Evolutionary conservation across 306 rosid species (phyloP), one percentile per base, ranked within the genome.

Genomic region (Ziziphus jujuba): DNA sequence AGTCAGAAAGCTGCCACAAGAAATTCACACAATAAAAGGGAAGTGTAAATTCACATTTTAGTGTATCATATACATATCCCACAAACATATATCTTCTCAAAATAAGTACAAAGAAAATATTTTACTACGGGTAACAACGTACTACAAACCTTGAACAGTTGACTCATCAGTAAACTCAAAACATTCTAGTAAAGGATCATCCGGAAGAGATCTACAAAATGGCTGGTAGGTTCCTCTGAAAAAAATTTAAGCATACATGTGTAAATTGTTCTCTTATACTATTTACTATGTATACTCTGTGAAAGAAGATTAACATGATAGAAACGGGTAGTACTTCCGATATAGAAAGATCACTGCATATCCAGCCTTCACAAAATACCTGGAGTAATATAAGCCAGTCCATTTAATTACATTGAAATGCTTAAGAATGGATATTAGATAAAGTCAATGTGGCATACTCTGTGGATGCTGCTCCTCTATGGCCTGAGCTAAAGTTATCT

Each of bases 401-500:
- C 36, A 59, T 53, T 77, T 16, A 38, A 15, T 19, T 53, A 43
- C 54, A 20, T 28, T 28, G 1, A 17, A 22, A 57, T 25, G 7
- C 33, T 17, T 45, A 53, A 71, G 28, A 36, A 1, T 4, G 51
- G 34, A 11, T 22, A 38, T 33, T 75, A 49, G 11, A 62, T 43
- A 69, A 63, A 13, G n/a, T 65, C 31, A 75, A 25, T 61, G 68
- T 51, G 28, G 70, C 81, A 47, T 86, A 93, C 99, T 93, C 97
- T 1, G 97, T 90, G 72, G 99, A 93, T 28, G 99, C 80, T 51
- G 99, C 97, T 52, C 99, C 99, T 82, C 97, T 85, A 69, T 88
- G 91, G 72, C 97, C 99, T 7, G 99, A 93, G 86, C 99, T 93
- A 81, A 93, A 93, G 71, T 93, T 93, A 75, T 93, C 99, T 38